Evolutionary conservation across 192 early-diverging fungal genomes (phyloP).

Genomic region (Umbelopsis vinacea): DNA sequence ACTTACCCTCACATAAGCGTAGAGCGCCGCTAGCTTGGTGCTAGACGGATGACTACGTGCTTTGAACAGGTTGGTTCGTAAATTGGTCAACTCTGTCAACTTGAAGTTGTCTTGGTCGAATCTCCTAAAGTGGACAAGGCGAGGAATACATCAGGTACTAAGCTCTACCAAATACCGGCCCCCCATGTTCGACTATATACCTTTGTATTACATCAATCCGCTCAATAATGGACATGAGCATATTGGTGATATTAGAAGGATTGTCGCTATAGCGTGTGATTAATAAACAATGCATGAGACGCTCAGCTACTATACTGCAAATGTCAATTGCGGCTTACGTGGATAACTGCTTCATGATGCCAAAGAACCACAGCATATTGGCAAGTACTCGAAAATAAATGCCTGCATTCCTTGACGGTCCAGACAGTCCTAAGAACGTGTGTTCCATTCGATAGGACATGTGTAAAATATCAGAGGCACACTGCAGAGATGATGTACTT

Average conservation of each 20-base stretch:
- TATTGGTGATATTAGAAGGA: constrained; percentile 43
- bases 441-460: constrained; percentile 56
- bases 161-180: constrained; percentile 26
- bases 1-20: constrained; percentile 37
- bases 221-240: constrained; percentile 45
- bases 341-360: constrained; percentile 45
- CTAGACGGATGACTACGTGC: constrained; percentile 43
- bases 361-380: constrained; percentile 57
- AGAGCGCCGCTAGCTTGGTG: constrained; percentile 26
- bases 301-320: background rate
- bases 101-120: constrained; percentile 28
- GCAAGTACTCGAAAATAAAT: constrained; percentile 56
- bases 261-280: constrained; percentile 22
- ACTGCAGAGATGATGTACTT: constrained; percentile 31
- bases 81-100: constrained; percentile 30
- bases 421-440: constrained; percentile 49
- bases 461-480: constrained; percentile 46
- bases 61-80: constrained; percentile 39
- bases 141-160: background rate
- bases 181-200: constrained; percentile 36
- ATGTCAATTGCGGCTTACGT: constrained; percentile 27
- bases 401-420: constrained; percentile 43
- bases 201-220: constrained; percentile 40
- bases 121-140: background rate
- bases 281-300: too few species aligned